These are phyloP conservation scores for Fraxinus americana DNA, from an alignment of 257 asterid genomes.

Conservation along the genomic window DNA sequence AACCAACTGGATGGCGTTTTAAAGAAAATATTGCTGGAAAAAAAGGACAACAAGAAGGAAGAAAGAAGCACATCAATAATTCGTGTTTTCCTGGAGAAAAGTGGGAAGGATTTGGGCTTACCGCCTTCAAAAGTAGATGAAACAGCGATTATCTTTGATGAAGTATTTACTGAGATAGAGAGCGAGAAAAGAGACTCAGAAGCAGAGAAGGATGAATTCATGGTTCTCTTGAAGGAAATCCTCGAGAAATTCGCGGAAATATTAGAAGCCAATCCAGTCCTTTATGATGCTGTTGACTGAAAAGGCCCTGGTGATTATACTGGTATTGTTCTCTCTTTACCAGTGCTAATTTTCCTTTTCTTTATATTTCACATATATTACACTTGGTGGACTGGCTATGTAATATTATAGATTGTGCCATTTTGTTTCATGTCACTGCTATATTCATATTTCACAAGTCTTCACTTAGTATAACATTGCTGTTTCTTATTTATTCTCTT, in stretches of 20 bases:
- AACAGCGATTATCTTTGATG: slow-evolving; percentile 41
- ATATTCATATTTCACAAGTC: not conserved
- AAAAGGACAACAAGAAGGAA: slow-evolving; percentile 21
- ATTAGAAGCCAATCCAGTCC: slow-evolving; percentile 55
- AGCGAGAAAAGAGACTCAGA: slow-evolving; percentile 19
- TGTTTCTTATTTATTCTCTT: not conserved
- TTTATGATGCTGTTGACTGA: slow-evolving; percentile 39
- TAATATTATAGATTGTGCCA: not conserved
- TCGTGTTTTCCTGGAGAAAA: slow-evolving; percentile 44
- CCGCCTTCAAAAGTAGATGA: slow-evolving; percentile 54
- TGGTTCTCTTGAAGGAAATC: slow-evolving; percentile 39
- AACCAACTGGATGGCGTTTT: slow-evolving; percentile 33
- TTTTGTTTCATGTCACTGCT: not conserved
- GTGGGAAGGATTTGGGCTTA: slow-evolving; percentile 44
- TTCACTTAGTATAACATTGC: not conserved
- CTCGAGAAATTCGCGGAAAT: slow-evolving; percentile 54
- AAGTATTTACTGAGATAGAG: slow-evolving; percentile 38
- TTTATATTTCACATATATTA: not conserved
- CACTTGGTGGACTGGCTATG: not conserved
- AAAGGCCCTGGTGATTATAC: slow-evolving; percentile 17
- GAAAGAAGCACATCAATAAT: slow-evolving; percentile 26
- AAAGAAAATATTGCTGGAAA: slow-evolving; percentile 37
- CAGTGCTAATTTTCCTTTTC: not conserved
- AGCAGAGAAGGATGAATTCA: slow-evolving; percentile 30
- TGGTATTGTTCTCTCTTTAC: not conserved